Evolutionary conservation across 139 green algal species (phyloP), one percentile per base, ranked within the genome.

Genomic region (Eudorina sp.): DNA sequence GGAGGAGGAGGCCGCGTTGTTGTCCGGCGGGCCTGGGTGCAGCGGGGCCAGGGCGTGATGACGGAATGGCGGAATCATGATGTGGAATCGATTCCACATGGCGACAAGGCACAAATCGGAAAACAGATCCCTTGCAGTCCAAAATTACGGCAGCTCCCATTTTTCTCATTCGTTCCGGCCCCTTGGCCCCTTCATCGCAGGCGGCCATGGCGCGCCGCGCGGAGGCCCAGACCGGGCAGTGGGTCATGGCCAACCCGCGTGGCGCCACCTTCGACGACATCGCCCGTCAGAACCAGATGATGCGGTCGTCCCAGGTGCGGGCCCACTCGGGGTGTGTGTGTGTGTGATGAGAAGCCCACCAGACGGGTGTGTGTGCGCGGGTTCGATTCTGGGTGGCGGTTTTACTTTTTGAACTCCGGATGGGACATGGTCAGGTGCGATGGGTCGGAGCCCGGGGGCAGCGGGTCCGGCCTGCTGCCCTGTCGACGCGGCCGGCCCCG

Each of bases 231-330:
- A 31, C 45, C 29, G 45, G 46, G 45, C 46, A 69, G n/a, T 69
- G 51, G 75, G 48, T 51, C 6, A 69, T 51, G 51, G 75, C 36
- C 75, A 69, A 69, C 31, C 75, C 48, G 1, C 48, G 75, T 4
- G 75, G 51, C 48, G 6, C 48, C 51, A 83, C 75, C 48, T 83
- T 83, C 75, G 75, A 83, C 75, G 75, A 83, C 75, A 83, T 83
- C n/a, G 75, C 75, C 4, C 29, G 75, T 8, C 75, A 83, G 46
- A 43, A 53, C 40, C 70, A 43, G 73, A n/a, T n/a, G n/a, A n/a
- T n/a, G n/a, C n/a, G n/a, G n/a, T n/a, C n/a, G n/a, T n/a, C n/a
- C n/a, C n/a, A n/a, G n/a, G n/a, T n/a, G n/a, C n/a, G n/a, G n/a
- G n/a, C n/a, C n/a, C n/a, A n/a, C n/a, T n/a, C n/a, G n/a, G n/a